Evolutionary conservation across 129 eudicot species (phyloP).

Genomic region (Tanacetum coccineum): DNA sequence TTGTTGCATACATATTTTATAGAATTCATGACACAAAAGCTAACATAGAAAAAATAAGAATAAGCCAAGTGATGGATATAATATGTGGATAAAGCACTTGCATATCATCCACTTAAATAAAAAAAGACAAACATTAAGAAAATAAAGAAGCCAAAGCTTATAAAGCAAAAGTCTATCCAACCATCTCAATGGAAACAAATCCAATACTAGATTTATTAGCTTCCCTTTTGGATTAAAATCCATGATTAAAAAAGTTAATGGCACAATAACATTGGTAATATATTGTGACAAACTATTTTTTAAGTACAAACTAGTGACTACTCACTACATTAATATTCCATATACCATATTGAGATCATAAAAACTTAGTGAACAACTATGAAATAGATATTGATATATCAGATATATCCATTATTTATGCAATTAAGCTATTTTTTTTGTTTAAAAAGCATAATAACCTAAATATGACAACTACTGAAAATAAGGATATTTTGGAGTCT

Average conservation of each 20-base stretch:
- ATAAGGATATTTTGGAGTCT: background rate
- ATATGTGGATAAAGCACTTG: constrained; percentile 28
- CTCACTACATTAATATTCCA: background rate
- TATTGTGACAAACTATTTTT: background rate
- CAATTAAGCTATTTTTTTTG: too few relatives aligned
- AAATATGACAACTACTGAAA: background rate
- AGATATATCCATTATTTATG: too few relatives aligned
- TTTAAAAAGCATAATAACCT: too few relatives aligned
- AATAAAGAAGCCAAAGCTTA: constrained; percentile 23
- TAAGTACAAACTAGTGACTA: background rate
- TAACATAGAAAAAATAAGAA: constrained; percentile 6
- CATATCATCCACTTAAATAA: constrained; percentile 32
- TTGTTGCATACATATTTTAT: background rate
- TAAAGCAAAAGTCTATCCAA: constrained; percentile 28
- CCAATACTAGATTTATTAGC: constrained; percentile 24
- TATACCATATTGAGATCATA: too few relatives aligned
- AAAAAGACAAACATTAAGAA: background rate
- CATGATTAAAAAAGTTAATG: background rate
- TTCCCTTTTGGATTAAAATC: background rate
- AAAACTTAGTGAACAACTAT: too few relatives aligned
- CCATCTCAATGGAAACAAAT: constrained; percentile 19
- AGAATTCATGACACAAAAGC: constrained; percentile 1
- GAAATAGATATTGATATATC: too few relatives aligned
- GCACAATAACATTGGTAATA: background rate
- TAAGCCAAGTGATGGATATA: constrained; percentile 12